phyloP scores from a whole-genome alignment of 2,329 filamentous ascomycete species.

The Bimuria novae-zelandiae region DNA sequence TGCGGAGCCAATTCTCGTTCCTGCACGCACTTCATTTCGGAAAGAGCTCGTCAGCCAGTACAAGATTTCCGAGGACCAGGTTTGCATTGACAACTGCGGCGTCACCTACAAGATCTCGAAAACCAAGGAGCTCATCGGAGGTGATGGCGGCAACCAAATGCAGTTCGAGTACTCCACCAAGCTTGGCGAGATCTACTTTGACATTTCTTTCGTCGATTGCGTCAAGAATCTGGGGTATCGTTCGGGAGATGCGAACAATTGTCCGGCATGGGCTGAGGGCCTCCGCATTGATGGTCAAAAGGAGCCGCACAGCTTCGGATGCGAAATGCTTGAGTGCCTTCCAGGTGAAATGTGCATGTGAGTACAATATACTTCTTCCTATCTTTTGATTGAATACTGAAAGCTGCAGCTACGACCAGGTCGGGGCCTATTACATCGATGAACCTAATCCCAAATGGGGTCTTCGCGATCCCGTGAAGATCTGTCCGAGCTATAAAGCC shows the following conservation, averaged over 20 bases:
- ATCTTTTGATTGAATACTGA: no score
- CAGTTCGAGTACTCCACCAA: conserved; percentile 14
- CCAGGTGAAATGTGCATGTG: conserved; percentile 7
- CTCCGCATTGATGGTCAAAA: conserved; percentile 5
- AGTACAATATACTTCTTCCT: no score
- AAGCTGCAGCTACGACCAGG: no score
- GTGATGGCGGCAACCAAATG: conserved; percentile 7
- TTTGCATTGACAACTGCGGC: conserved; percentile 21
- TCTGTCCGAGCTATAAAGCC: no score
- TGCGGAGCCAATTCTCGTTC: no score
- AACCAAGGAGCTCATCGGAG: background rate
- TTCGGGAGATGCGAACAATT: conserved; percentile 9
- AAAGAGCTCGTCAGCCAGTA: background rate
- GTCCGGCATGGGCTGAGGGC: conserved; percentile 9
- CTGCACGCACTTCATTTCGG: background rate
- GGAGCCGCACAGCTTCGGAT: background rate
- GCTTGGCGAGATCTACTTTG: conserved; percentile 11
- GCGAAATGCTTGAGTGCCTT: background rate
- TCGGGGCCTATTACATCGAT: no score
- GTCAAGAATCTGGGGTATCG: conserved; percentile 2
- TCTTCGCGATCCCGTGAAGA: no score
- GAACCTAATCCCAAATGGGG: no score
- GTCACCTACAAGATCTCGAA: conserved; percentile 16
- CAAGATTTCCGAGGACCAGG: no score
- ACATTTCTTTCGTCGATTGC: conserved; percentile 20